Conservation (phyloP, 2,329 filamentous ascomycete genomes). For the Venturia oleaginea region DNA sequence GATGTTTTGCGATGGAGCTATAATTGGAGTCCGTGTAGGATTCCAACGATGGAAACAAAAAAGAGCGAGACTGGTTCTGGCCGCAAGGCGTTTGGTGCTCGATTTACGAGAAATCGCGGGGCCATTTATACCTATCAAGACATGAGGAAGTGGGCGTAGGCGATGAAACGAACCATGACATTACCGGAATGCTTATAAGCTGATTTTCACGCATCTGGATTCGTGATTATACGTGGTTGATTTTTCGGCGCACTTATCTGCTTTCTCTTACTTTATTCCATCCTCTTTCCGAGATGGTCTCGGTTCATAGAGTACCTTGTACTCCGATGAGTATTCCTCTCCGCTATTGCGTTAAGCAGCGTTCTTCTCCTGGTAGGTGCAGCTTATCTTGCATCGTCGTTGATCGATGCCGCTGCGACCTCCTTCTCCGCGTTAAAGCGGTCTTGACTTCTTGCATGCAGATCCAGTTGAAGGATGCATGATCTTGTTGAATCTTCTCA, state of each 20-base stretch:
- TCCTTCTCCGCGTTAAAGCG: neutral
- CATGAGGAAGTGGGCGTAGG: no score
- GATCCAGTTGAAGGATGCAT: conserved; percentile 5
- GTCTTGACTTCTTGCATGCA: neutral
- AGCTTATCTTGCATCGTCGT: neutral
- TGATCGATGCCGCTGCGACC: neutral
- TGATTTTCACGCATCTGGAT: neutral
- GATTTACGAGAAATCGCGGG: no score
- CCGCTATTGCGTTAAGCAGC: neutral
- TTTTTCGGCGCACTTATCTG: neutral
- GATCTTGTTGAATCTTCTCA: neutral
- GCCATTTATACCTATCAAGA: no score
- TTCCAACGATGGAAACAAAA: no score
- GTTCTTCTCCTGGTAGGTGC: neutral
- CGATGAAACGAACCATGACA: no score
- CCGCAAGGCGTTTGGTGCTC: no score
- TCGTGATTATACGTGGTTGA: neutral
- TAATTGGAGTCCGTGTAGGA: no score
- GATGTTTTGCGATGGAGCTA: no score
- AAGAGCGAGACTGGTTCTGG: no score
- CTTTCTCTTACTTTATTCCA: neutral
- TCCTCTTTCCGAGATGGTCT: neutral
- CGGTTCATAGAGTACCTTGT: neutral
- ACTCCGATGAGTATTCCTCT: neutral
- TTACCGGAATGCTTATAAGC: no score